Evolutionary conservation across 805 yeast species (phyloP).

Genomic region (Nadsonia fulvescens): DNA sequence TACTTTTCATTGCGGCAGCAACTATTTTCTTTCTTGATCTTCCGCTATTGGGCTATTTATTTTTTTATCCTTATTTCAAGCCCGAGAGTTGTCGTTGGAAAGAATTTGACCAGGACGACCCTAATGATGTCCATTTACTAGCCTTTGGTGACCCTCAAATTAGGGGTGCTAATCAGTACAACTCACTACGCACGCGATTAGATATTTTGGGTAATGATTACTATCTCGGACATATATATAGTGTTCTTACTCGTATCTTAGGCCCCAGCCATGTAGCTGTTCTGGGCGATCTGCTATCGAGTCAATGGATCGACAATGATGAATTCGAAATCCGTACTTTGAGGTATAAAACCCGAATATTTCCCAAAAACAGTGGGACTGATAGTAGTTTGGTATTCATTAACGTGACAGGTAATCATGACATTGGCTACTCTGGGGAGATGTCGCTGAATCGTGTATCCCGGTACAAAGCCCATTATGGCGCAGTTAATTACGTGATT

Average conservation of each 20-base stretch:
- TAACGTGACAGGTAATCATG: slow-evolving; percentile 89
- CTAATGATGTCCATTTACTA: slow-evolving; percentile 31
- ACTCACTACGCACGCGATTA: slow-evolving; percentile 52
- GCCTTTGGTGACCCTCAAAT: slow-evolving; percentile 96
- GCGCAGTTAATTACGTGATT: slow-evolving; percentile 70
- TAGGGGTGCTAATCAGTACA: slow-evolving; percentile 64
- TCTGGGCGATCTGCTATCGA: slow-evolving; percentile 81
- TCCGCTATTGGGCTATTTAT: too few relatives aligned
- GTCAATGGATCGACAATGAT: slow-evolving; percentile 84
- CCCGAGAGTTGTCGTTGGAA: too few relatives aligned
- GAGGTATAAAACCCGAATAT: slow-evolving; percentile 27
- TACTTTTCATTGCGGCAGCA: too few relatives aligned
- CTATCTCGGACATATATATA: slow-evolving; percentile 70
- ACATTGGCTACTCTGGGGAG: slow-evolving; percentile 89
- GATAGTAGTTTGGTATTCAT: slow-evolving; percentile 25
- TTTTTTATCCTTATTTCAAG: too few relatives aligned
- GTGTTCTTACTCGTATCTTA: slow-evolving; percentile 41
- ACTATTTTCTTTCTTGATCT: too few relatives aligned
- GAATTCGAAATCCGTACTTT: slow-evolving; percentile 70
- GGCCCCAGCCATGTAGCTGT: slow-evolving; percentile 71
- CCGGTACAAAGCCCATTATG: slow-evolving; percentile 56
- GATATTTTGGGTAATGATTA: slow-evolving; percentile 85
- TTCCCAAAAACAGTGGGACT: slow-evolving; percentile 9
- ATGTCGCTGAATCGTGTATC: slow-evolving; percentile 83
- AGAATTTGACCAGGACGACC: too few relatives aligned